A percentile compares a stretch with the other conserved stretches of the same genome.
Conservation (phyloP, 306 rosid species). For the Cicer pinnatifidum region DNA sequence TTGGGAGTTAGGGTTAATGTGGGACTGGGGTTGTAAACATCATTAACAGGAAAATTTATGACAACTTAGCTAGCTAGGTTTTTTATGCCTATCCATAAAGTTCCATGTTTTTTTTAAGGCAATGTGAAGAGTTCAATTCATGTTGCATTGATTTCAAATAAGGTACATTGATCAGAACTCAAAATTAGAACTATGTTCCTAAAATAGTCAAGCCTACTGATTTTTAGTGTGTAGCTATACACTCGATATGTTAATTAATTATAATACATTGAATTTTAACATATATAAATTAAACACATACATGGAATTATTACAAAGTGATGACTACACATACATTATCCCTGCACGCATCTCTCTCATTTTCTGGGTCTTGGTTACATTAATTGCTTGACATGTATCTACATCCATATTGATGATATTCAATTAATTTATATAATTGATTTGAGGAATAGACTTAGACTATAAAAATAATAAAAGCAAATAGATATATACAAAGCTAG, state of each 20-base stretch:
- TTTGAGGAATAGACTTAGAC: constrained; percentile 29
- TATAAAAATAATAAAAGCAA: constrained; percentile 28
- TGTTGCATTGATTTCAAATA: constrained; percentile 36
- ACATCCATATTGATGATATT: constrained; percentile 44
- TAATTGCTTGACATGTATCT: constrained; percentile 47
- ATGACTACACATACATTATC: constrained; percentile 42
- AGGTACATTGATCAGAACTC: neutral
- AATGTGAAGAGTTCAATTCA: neutral
- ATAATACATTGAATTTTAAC: constrained; percentile 48
- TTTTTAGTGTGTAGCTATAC: constrained; percentile 5
- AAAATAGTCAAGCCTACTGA: neutral
- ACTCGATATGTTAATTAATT: constrained; percentile 13
- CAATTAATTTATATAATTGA: constrained; percentile 24
- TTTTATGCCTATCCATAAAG: constrained; percentile 38
- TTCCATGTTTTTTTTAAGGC: constrained; percentile 6
- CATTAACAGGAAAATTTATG: constrained; percentile 30
- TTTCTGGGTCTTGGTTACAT: constrained; percentile 47
- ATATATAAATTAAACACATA: constrained; percentile 9
- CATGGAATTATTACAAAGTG: constrained; percentile 6
- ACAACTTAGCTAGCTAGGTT: constrained; percentile 19
- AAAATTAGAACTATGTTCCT: constrained; percentile 15
- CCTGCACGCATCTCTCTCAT: constrained; percentile 45
- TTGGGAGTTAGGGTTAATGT: constrained; percentile 41
- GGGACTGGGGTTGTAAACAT: constrained; percentile 16
- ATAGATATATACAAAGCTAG: constrained; percentile 36